These are phyloP conservation scores for Collybiopsis luxurians DNA, from an alignment of 768 basidiomycete genomes.

Conservation along the genomic window DNA sequence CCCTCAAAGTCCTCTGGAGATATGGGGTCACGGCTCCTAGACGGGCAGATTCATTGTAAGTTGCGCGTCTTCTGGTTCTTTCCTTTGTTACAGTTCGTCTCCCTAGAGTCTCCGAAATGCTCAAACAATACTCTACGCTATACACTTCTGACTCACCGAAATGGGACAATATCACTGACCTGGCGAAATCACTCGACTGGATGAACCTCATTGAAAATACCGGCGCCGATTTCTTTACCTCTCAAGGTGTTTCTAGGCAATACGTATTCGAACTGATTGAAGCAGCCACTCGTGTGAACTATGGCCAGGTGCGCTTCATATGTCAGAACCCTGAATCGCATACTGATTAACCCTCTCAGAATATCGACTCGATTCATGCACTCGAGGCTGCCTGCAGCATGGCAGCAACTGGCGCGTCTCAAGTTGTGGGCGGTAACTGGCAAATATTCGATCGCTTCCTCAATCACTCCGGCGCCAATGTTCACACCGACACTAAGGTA, in stretches of 20 bases:
- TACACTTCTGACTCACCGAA: conserved; percentile 54
- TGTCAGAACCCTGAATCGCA: not conserved
- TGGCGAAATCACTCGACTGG: conserved; percentile 56
- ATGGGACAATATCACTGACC: conserved; percentile 60
- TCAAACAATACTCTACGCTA: conserved; percentile 49
- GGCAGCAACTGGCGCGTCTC: conserved; percentile 64
- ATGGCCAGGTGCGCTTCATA: conserved; percentile 62
- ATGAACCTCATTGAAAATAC: conserved; percentile 44
- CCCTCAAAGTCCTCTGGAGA: conserved; percentile 70
- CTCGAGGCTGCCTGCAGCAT: conserved; percentile 71
- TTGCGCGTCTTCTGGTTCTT: not conserved
- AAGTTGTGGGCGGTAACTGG: conserved; percentile 78
- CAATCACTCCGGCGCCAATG: conserved; percentile 60
- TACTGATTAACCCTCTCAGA: conserved; percentile 30
- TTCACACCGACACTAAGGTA: conserved; percentile 73
- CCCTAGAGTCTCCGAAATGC: conserved; percentile 52
- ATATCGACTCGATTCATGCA: conserved; percentile 71
- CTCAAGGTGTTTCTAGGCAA: conserved; percentile 49
- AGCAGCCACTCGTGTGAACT: conserved; percentile 80
- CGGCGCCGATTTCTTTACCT: conserved; percentile 53
- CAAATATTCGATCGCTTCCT: conserved; percentile 84
- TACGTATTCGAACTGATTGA: conserved; percentile 78
- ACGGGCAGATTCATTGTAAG: conserved; percentile 55
- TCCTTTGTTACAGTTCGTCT: conserved; percentile 2
- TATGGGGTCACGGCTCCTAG: conserved; percentile 68